phyloP scores from a whole-genome alignment of 1,139 yeast species.

The Meyerozyma athensensis region DNA sequence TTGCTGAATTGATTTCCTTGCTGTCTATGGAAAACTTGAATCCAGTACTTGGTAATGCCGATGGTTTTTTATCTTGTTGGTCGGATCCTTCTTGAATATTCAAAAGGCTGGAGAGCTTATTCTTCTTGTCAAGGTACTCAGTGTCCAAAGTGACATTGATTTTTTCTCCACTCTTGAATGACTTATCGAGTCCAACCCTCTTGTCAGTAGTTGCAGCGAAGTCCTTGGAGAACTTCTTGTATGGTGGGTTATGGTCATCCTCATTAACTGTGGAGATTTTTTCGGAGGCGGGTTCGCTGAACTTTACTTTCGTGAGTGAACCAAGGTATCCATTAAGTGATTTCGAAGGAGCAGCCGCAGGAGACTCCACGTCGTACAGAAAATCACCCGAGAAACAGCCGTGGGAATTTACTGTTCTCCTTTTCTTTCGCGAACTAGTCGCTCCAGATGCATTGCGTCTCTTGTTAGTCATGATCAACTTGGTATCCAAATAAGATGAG shows the following conservation, averaged over 20 bases:
- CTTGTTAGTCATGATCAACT: slow-evolving; percentile 20
- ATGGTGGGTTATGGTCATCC: neutral
- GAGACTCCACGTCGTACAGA: slow-evolving; percentile 27
- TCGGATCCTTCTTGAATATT: slow-evolving; percentile 23
- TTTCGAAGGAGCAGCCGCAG: neutral
- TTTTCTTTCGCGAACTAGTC: slow-evolving; percentile 7
- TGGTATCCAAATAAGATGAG: slow-evolving; percentile 22
- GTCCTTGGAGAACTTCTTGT: neutral
- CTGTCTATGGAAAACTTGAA: slow-evolving; percentile 32
- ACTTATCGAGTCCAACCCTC: slow-evolving; percentile 18
- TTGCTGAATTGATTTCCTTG: slow-evolving; percentile 20
- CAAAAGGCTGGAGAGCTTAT: slow-evolving; percentile 24
- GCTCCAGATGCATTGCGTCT: slow-evolving; percentile 5
- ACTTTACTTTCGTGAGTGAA: neutral
- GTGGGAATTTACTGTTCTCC: slow-evolving; percentile 16
- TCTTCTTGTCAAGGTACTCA: slow-evolving; percentile 23
- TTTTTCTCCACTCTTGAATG: slow-evolving; percentile 16
- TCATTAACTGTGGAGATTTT: neutral
- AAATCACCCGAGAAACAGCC: slow-evolving; percentile 35
- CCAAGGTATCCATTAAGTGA: slow-evolving; percentile 2
- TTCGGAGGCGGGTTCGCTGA: neutral
- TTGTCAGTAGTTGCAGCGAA: slow-evolving; percentile 10
- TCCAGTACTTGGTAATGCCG: slow-evolving; percentile 33
- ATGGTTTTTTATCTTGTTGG: slow-evolving; percentile 7
- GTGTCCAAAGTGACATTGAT: slow-evolving; percentile 22